Percentiles rank a stretch among this genome's conserved stretches.
Conservation (phyloP, 2,329 filamentous ascomycete species). For the Aaosphaeria arxii region DNA sequence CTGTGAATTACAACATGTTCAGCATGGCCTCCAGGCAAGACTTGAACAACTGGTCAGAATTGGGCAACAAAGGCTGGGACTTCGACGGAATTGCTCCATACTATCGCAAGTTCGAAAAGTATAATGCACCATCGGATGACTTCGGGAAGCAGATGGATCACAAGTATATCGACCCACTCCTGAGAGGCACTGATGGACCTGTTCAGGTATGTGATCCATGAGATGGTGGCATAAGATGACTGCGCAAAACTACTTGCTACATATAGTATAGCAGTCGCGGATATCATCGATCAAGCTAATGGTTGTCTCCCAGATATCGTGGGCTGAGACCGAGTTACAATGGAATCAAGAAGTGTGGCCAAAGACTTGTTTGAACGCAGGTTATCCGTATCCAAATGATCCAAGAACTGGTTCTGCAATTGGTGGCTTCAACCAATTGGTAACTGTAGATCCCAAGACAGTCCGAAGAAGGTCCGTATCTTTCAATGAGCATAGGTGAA, state of each 20-base stretch:
- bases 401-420: slow-evolving; percentile 24
- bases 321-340: slow-evolving; percentile 17
- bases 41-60: slow-evolving; percentile 39
- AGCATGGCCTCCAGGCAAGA: slow-evolving; percentile 25
- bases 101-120: slow-evolving; percentile 35
- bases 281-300: too few species aligned
- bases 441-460: slow-evolving; percentile 21
- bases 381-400: slow-evolving; percentile 20
- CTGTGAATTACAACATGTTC: slow-evolving; percentile 35
- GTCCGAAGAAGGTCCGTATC: slow-evolving; percentile 21
- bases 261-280: too few species aligned
- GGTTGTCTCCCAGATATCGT: slow-evolving; percentile 11
- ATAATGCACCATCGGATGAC: slow-evolving; percentile 19
- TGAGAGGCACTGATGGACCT: slow-evolving; percentile 21
- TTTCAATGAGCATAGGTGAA: neutral
- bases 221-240: too few species aligned
- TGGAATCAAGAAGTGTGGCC: slow-evolving; percentile 26
- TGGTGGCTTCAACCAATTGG: slow-evolving; percentile 30
- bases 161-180: slow-evolving; percentile 21
- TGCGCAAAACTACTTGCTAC: too few species aligned
- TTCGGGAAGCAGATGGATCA: slow-evolving; percentile 17
- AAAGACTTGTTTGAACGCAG: slow-evolving; percentile 20
- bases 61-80: slow-evolving; percentile 39
- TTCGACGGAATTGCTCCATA: slow-evolving; percentile 34
- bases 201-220: slow-evolving; percentile 13